Evolutionary conservation across 75 land plant species (phyloP).

Genomic region (Cryptomeria japonica): DNA sequence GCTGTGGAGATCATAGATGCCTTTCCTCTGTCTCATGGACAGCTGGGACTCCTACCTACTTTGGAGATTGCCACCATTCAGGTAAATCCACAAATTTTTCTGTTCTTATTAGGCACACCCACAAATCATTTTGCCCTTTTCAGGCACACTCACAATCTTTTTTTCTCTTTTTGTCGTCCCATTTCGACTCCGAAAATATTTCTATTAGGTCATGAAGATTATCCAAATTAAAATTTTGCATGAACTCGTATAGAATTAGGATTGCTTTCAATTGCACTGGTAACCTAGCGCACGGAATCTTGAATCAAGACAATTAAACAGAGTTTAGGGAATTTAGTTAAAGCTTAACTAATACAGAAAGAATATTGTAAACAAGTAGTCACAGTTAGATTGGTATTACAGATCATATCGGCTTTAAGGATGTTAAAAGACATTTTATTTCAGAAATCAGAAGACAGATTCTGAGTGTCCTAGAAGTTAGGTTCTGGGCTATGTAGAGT

Average conservation of each 20-base stretch:
- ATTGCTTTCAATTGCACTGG: neutral
- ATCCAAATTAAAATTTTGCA: neutral
- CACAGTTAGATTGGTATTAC: neutral
- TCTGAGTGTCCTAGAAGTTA: neutral
- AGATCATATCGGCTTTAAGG: neutral
- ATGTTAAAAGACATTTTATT: neutral
- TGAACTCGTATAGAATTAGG: neutral
- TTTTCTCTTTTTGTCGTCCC: neutral
- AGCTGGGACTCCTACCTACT: conserved; percentile 73
- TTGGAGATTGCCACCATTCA: conserved; percentile 85
- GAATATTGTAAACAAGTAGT: neutral
- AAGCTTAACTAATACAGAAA: neutral
- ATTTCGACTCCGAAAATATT: neutral
- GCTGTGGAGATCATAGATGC: conserved; percentile 66
- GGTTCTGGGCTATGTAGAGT: neutral
- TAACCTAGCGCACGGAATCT: neutral
- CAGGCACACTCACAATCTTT: neutral
- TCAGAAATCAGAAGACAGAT: neutral
- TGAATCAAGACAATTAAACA: neutral
- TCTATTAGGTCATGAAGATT: neutral
- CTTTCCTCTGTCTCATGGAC: conserved; percentile 86
- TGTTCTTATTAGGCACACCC: neutral
- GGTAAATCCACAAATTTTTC: conserved; percentile 28
- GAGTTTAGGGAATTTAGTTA: neutral
- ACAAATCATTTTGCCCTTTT: neutral